Evolutionary conservation across 1,284 basidiomycete species (phyloP), one percentile per base, ranked within the genome.

Genomic region (Cryptococcus sp.): DNA sequence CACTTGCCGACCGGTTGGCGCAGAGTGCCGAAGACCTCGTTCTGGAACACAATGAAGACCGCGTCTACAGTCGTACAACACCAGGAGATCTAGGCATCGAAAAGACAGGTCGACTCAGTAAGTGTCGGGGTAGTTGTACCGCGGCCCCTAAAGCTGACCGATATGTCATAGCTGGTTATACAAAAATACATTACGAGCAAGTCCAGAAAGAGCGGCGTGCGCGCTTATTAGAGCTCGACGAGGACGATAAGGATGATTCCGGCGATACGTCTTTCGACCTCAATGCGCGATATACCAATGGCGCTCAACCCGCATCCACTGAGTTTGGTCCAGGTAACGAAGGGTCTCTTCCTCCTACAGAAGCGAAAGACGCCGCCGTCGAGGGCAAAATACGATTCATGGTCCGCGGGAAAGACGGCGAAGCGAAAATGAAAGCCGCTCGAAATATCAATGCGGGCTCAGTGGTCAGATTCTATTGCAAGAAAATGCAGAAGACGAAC

Each of bases 11-110:
- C 3, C 50, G 60, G 3, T 31, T 72, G 3, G 41, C 57, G 20
- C 66, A 68, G 47, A 22, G 44, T 8, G 40, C 65, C 0, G 59
- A 69, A 11, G 70, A 75, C 23, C 52, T 77, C 13, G 53, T 73
- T 2, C 50, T 75, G 22, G 61, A 66, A 10, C 61, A 72, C 50
- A 57, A 72, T 11, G 68, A 60, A 10, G 38, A 55, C 13, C 58
- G 63, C 11, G 59, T 74, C 8, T 57, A 57, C 2, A 47, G 58
- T 3, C 45, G 59, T 3, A 49, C 59, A 16, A 71, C 69, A 0
- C 69, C 71, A 1, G 20, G n/a, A 1, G 51, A 69, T 5, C 57
- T 75, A 5, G 64, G 61, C 15, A 69, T 75, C 31, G 31, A 35
- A 13, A 35, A 35, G 31, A 35, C 31, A 2, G 31, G 31, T 35